phyloP scores from a whole-genome alignment of 441 rosid genomes.

The Syzygium syzygioides region DNA sequence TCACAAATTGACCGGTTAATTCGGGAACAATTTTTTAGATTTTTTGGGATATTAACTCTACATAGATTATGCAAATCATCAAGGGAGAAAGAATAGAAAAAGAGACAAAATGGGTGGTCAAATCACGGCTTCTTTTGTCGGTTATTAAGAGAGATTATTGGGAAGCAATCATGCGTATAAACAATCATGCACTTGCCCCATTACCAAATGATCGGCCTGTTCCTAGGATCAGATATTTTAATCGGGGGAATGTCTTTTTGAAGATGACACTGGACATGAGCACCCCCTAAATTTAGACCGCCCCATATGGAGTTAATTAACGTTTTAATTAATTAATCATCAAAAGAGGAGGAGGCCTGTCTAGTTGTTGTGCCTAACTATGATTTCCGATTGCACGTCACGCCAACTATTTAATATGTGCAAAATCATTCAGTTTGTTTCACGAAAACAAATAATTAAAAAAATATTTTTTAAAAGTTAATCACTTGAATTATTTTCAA shows the following conservation, averaged over 20 bases:
- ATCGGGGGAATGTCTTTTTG: neutral
- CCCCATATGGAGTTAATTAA: neutral
- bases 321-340: no score
- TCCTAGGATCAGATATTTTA: neutral
- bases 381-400: neutral
- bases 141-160: neutral
- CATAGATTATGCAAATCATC: neutral
- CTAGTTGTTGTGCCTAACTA: neutral
- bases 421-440: neutral
- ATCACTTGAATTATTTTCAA: neutral
- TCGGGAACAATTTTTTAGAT: no score
- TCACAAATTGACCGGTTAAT: no score
- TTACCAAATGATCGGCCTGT: neutral
- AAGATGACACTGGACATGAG: neutral
- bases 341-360: neutral
- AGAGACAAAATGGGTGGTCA: neutral
- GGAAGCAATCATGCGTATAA: neutral
- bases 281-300: neutral
- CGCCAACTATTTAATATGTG: neutral
- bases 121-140: neutral
- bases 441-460: fast-evolving
- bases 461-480: fast-evolving
- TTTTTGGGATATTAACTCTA: no score
- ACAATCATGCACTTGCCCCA: neutral
- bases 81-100: neutral